Evolutionary conservation across 2,329 filamentous ascomycete species (phyloP).

Genomic region (Diaporthe citri): DNA sequence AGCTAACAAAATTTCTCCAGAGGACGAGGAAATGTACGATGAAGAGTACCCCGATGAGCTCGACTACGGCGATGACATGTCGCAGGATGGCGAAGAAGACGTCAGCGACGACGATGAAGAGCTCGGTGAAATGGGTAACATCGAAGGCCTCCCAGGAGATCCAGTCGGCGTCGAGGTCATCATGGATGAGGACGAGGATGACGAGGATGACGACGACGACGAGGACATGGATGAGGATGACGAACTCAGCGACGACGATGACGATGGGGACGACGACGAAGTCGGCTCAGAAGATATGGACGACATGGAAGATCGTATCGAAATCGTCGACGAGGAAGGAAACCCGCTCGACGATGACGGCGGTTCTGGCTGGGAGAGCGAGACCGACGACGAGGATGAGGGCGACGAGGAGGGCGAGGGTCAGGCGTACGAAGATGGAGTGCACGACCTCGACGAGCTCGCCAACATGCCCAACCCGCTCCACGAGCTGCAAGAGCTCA

Average conservation of each 20-base stretch:
- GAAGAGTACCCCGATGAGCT: conserved; percentile 94
- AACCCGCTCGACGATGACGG: conserved; percentile 71
- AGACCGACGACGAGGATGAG: conserved; percentile 68
- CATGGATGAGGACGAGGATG: conserved; percentile 77
- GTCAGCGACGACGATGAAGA: conserved; percentile 90
- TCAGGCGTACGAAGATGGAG: conserved; percentile 65
- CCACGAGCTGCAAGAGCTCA: conserved; percentile 65
- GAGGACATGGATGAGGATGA: conserved; percentile 70
- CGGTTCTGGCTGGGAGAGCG: conserved; percentile 72
- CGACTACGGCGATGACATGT: conserved; percentile 86
- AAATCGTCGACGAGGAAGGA: conserved; percentile 75
- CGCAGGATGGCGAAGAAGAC: conserved; percentile 84
- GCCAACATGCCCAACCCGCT: conserved; percentile 43
- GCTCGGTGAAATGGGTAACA: conserved; percentile 84
- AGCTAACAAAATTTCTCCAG: conserved; percentile 58
- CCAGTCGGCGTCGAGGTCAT: conserved; percentile 79
- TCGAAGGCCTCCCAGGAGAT: conserved; percentile 76
- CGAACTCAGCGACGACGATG: conserved; percentile 70
- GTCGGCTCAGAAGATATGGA: conserved; percentile 66
- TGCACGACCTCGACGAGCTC: conserved; percentile 67
- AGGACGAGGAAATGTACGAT: conserved; percentile 93
- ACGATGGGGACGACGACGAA: conserved; percentile 68
- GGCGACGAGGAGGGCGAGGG: conserved; percentile 58
- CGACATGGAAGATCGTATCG: conserved; percentile 61
- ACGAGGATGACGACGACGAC: conserved; percentile 74